Evolutionary conservation across 768 basidiomycete genomes (phyloP).

Genomic region (Phlebiopsis gigantea): DNA sequence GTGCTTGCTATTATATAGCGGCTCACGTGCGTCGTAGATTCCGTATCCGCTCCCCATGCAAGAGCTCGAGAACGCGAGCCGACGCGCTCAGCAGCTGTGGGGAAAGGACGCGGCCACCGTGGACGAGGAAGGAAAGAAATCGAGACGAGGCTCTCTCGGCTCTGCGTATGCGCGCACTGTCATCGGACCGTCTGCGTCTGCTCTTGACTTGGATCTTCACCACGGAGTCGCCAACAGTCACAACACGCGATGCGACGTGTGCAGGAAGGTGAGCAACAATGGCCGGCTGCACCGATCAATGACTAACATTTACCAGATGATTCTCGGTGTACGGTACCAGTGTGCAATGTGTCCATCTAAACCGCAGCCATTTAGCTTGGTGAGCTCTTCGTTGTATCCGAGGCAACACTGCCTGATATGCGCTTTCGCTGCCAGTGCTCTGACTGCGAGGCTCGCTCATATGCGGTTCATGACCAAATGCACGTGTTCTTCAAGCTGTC

Average conservation of each 20-base stretch:
- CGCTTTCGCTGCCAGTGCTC: slow-evolving; percentile 51
- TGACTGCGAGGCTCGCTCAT: slow-evolving; percentile 73
- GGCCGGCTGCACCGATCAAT: not conserved
- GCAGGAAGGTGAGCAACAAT: slow-evolving; percentile 43
- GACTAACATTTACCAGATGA: slow-evolving; percentile 38
- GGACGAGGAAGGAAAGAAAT: slow-evolving; percentile 29
- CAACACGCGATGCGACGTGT: slow-evolving; percentile 54
- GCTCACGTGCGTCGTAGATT: slow-evolving; percentile 47
- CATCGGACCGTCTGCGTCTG: slow-evolving; percentile 26
- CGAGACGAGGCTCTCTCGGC: slow-evolving; percentile 53
- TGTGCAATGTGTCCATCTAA: slow-evolving; percentile 85
- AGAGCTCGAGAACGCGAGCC: slow-evolving; percentile 73
- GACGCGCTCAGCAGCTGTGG: slow-evolving; percentile 72
- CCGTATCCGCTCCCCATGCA: slow-evolving; percentile 73
- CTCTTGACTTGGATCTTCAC: not conserved
- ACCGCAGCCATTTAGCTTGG: slow-evolving; percentile 68
- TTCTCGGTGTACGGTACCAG: slow-evolving; percentile 79
- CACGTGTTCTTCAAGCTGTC: slow-evolving; percentile 89
- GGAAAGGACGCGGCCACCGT: slow-evolving; percentile 65
- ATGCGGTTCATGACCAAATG: slow-evolving; percentile 73
- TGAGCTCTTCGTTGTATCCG: slow-evolving; percentile 31
- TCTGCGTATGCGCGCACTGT: slow-evolving; percentile 67
- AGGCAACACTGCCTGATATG: not conserved
- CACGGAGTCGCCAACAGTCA: slow-evolving; percentile 40
- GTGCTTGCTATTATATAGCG: not conserved